phyloP scores from a whole-genome alignment of 2,329 filamentous ascomycete genomes.

The Trichoderma gracile region DNA sequence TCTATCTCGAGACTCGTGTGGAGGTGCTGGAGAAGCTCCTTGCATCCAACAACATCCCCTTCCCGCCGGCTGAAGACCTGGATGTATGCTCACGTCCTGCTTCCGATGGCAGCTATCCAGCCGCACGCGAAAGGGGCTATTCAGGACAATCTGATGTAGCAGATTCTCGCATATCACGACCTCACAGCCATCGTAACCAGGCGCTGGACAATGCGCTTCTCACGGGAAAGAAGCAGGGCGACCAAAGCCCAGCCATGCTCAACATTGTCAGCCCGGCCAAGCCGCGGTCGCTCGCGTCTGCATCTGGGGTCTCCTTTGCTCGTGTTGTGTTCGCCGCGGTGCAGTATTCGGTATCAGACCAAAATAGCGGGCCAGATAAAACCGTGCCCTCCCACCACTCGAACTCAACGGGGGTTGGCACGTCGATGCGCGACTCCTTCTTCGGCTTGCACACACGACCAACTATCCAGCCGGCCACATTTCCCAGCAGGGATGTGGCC shows the following conservation, averaged over 20 bases:
- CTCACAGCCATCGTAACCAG: slow-evolving; percentile 36
- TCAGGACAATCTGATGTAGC: slow-evolving; percentile 39
- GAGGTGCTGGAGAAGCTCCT: slow-evolving; percentile 80
- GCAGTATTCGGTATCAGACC: slow-evolving; percentile 66
- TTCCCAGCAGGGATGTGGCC: slow-evolving; percentile 76
- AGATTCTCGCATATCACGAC: slow-evolving; percentile 32
- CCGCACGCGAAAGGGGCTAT: slow-evolving; percentile 39
- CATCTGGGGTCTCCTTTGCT: slow-evolving; percentile 91
- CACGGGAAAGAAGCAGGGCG: slow-evolving; percentile 36
- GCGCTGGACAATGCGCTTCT: slow-evolving; percentile 38
- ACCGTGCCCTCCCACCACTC: slow-evolving; percentile 28
- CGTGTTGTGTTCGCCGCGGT: slow-evolving; percentile 92
- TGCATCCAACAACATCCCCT: slow-evolving; percentile 66
- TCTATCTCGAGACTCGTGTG: slow-evolving; percentile 86
- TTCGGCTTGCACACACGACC: slow-evolving; percentile 94
- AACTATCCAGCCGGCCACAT: slow-evolving; percentile 79
- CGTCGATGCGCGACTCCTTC: slow-evolving; percentile 92
- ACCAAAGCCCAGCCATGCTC: slow-evolving; percentile 55
- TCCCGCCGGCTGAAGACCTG: slow-evolving; percentile 70
- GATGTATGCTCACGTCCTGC: slow-evolving; percentile 59
- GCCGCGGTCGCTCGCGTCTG: slow-evolving; percentile 77
- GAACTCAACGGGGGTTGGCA: slow-evolving; percentile 50
- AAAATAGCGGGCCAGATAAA: slow-evolving; percentile 50
- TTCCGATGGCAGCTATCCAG: slow-evolving; percentile 38
- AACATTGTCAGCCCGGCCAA: slow-evolving; percentile 78